Conservation (phyloP, 257 asterid genomes). For the Osmanthus fragrans region DNA sequence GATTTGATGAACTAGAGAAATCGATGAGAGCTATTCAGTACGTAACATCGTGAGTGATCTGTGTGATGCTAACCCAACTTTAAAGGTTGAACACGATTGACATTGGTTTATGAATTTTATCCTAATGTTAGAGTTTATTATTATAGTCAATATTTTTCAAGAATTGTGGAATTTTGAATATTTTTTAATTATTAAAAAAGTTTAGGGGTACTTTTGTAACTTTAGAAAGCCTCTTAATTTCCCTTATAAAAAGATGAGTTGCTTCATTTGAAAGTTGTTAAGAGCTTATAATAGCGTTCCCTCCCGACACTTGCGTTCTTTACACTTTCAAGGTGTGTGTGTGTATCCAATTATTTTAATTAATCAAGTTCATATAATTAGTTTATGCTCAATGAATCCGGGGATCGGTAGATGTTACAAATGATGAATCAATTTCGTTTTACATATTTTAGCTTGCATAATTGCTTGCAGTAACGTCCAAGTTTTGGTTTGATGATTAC, state of each 20-base stretch:
- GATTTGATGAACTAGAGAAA: background rate
- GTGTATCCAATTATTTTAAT: too few relatives aligned
- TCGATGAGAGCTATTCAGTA: too few relatives aligned
- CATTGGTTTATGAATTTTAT: background rate
- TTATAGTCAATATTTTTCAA: slow-evolving; percentile 27
- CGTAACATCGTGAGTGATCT: background rate
- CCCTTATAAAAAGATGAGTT: slow-evolving; percentile 29
- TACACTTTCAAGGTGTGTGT: too few relatives aligned
- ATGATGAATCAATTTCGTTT: too few relatives aligned
- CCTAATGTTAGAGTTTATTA: slow-evolving; percentile 7
- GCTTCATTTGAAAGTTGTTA: slow-evolving; percentile 25
- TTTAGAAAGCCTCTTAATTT: slow-evolving; percentile 13
- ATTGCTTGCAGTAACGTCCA: too few relatives aligned
- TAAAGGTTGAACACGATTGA: slow-evolving; percentile 16
- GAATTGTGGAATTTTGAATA: slow-evolving; percentile 10
- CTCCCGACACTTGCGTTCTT: background rate
- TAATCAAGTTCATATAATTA: too few relatives aligned
- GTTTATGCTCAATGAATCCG: too few relatives aligned
- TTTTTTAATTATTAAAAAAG: slow-evolving; percentile 5
- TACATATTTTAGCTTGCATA: too few relatives aligned
- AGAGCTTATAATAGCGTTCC: background rate
- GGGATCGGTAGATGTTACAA: too few relatives aligned
- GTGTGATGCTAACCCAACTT: background rate
- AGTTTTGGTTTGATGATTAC: too few relatives aligned
- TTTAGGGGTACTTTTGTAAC: slow-evolving; percentile 42